phyloP scores from a whole-genome alignment of 2,329 filamentous ascomycete species.

The Phialophora macrospora region DNA sequence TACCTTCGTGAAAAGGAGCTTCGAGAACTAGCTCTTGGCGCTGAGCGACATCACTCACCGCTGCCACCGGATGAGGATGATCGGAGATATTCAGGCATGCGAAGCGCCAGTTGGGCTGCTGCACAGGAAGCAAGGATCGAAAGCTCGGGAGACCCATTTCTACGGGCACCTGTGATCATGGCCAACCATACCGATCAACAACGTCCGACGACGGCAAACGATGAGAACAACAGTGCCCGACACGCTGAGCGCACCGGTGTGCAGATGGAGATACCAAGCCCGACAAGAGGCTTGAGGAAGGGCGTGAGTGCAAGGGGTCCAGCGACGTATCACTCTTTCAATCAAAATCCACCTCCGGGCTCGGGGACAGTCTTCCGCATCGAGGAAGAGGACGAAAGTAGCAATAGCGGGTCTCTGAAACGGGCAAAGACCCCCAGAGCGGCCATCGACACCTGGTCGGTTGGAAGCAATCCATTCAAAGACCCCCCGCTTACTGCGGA shows the following conservation, averaged over 20 bases:
- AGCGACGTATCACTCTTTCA: slow-evolving; percentile 21
- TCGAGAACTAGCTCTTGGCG: slow-evolving; percentile 56
- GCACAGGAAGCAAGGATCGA: slow-evolving; percentile 37
- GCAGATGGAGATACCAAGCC: slow-evolving; percentile 48
- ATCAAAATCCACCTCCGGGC: slow-evolving; percentile 28
- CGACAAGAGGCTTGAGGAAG: slow-evolving; percentile 48
- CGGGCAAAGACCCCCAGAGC: slow-evolving; percentile 18
- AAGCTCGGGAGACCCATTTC: slow-evolving; percentile 38
- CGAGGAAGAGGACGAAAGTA: slow-evolving; percentile 39
- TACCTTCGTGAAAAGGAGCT: slow-evolving; percentile 60
- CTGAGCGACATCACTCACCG: slow-evolving; percentile 55
- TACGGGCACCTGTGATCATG: slow-evolving; percentile 41
- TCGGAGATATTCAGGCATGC: slow-evolving; percentile 23
- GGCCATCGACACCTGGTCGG: slow-evolving; percentile 20
- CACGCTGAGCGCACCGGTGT: slow-evolving; percentile 51
- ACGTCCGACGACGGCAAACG: neutral
- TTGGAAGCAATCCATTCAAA: slow-evolving; percentile 37
- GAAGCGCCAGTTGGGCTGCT: slow-evolving; percentile 37
- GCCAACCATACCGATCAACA: slow-evolving; percentile 32
- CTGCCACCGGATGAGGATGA: slow-evolving; percentile 29
- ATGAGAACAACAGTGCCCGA: slow-evolving; percentile 41
- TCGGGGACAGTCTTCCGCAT: slow-evolving; percentile 37
- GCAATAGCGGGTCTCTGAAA: slow-evolving; percentile 34
- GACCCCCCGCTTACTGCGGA: slow-evolving; percentile 29
- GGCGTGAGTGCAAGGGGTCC: slow-evolving; percentile 49